Evolutionary conservation across 2,329 filamentous ascomycete genomes (phyloP).

Genomic region (Neofusicoccum umdonicola): DNA sequence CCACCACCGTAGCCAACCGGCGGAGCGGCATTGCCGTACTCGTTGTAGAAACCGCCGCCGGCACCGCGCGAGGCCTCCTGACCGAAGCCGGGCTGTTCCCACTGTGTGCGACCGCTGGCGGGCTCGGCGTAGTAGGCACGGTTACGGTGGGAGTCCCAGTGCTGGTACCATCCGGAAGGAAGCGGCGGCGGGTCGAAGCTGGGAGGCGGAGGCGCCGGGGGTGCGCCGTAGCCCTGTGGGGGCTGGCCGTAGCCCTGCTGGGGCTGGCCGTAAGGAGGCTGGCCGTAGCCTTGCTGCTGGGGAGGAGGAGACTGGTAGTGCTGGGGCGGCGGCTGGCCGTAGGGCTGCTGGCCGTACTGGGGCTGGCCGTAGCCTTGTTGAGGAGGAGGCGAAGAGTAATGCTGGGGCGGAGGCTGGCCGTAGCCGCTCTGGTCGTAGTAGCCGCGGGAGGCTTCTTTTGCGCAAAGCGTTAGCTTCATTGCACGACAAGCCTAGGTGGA

Average conservation of each 20-base stretch:
- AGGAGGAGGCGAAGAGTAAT: background rate
- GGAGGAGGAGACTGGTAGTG: constrained; percentile 17
- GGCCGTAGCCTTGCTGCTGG: constrained; percentile 23
- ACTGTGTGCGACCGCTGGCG: constrained; percentile 61
- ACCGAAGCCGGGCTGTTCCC: constrained; percentile 55
- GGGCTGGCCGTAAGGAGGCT: constrained; percentile 26
- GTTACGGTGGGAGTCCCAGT: constrained; percentile 61
- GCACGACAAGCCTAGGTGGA: too few species aligned
- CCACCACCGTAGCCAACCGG: constrained; percentile 11
- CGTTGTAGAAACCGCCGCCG: constrained; percentile 18
- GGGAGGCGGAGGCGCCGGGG: constrained; percentile 30
- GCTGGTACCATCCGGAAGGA: constrained; percentile 60
- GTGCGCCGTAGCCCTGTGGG: constrained; percentile 20
- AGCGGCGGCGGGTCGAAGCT: constrained; percentile 48
- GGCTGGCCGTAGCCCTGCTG: constrained; percentile 24
- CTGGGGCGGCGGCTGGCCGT: constrained; percentile 23
- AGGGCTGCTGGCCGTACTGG: constrained; percentile 28
- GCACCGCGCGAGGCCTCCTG: constrained; percentile 26
- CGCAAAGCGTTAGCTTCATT: background rate
- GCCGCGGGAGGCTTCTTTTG: constrained; percentile 12
- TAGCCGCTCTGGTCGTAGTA: constrained; percentile 20
- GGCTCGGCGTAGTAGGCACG: constrained; percentile 66
- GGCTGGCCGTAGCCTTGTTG: constrained; percentile 24
- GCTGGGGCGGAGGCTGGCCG: constrained; percentile 22
- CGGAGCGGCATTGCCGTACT: constrained; percentile 16